These are phyloP conservation scores for Fusarium annulatum DNA, from an alignment of 2,329 filamentous ascomycete genomes.

Conservation along the genomic window DNA sequence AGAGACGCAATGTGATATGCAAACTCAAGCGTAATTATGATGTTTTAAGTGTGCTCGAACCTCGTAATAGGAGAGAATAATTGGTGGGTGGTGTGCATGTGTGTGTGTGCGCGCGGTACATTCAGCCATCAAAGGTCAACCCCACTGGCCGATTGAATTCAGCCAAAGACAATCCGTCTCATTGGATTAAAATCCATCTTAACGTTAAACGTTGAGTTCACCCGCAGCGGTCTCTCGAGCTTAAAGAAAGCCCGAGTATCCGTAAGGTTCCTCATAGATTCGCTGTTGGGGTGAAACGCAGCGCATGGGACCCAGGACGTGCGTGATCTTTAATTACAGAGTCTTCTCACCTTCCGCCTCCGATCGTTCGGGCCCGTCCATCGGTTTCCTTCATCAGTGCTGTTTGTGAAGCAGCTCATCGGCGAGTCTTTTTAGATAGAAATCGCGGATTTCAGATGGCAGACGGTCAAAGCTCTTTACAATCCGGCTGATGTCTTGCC, in stretches of 20 bases:
- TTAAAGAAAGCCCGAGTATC: neutral
- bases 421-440: constrained; percentile 79
- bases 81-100: neutral
- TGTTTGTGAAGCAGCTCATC: constrained; percentile 66
- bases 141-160: constrained; percentile 3
- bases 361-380: neutral
- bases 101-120: neutral
- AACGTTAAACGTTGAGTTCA: neutral
- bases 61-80: neutral
- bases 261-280: neutral
- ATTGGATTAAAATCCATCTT: neutral
- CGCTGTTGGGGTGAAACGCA: neutral
- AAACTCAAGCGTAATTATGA: constrained; percentile 11
- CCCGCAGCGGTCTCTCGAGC: neutral
- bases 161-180: constrained; percentile 4
- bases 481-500: constrained; percentile 77
- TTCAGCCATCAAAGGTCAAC: neutral
- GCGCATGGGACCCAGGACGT: neutral
- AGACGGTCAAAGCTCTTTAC: constrained; percentile 71
- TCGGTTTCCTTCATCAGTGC: constrained; percentile 2
- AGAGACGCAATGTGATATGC: constrained; percentile 1
- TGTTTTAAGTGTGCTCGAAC: constrained; percentile 16
- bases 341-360: neutral
- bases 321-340: neutral
- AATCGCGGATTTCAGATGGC: constrained; percentile 73